phyloP scores from a whole-genome alignment of 176 grass and related monocot species.

The Cocos nucifera region DNA sequence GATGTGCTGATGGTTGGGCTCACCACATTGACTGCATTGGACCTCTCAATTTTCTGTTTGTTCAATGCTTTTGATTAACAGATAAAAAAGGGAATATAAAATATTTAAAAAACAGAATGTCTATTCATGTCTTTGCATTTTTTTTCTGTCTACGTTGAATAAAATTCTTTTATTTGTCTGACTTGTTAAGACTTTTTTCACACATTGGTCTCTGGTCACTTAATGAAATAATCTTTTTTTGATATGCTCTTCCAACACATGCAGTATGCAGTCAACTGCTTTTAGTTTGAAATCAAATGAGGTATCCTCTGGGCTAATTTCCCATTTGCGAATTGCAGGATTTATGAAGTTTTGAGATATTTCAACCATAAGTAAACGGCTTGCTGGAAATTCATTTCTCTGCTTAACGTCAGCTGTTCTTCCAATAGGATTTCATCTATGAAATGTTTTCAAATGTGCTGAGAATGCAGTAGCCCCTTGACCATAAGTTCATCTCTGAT shows the following conservation, averaged over 20 bases:
- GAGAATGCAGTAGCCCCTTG: slow-evolving; percentile 7
- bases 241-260: neutral
- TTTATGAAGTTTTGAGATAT: slow-evolving; percentile 9
- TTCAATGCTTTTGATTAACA: too few species aligned
- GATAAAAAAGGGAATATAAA: slow-evolving; percentile 6
- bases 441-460: too few species aligned
- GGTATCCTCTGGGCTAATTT: slow-evolving; percentile 5
- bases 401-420: too few species aligned
- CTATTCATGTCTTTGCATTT: too few species aligned
- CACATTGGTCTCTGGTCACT: too few species aligned
- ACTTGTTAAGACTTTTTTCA: too few species aligned
- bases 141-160: too few species aligned
- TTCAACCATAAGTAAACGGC: neutral
- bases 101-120: neutral
- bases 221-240: slow-evolving; percentile 7
- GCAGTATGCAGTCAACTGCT: neutral
- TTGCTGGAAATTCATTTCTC: neutral
- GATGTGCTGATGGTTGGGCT: too few species aligned
- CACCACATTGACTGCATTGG: too few species aligned
- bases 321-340: slow-evolving; percentile 3
- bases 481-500: neutral
- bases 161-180: too few species aligned
- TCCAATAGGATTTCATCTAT: neutral
- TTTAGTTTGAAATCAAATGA: too few species aligned
- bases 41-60: too few species aligned